Conservation (phyloP, 2,329 filamentous ascomycete species). For the Stemphylium beticola region DNA sequence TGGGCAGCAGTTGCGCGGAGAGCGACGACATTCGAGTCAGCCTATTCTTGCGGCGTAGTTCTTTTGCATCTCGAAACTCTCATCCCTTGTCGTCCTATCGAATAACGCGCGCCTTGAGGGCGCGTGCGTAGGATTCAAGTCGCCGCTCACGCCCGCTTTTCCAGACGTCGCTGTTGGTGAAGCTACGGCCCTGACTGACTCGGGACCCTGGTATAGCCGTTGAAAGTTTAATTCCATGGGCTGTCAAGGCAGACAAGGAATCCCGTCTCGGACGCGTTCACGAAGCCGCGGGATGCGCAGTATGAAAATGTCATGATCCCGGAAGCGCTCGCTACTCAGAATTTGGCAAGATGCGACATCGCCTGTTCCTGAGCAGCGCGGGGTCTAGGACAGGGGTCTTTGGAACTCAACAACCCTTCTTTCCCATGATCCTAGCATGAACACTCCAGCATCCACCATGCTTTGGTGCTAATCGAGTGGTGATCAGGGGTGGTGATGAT, state of each 20-base stretch:
- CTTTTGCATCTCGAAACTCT: conserved; percentile 10
- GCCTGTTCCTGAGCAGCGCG: conserved; percentile 10
- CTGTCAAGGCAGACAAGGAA: conserved; percentile 4
- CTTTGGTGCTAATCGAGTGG: conserved; percentile 6
- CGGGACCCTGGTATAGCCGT: conserved; percentile 24
- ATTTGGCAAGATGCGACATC: conserved; percentile 11
- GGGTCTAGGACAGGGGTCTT: conserved; percentile 8
- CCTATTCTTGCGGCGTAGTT: conserved; percentile 20
- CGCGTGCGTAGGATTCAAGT: conserved; percentile 24
- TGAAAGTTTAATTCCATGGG: conserved; percentile 25
- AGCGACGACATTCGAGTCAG: conserved; percentile 18
- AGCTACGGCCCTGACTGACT: conserved; percentile 17
- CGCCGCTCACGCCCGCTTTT: conserved; percentile 13
- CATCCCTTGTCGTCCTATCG: conserved; percentile 20
- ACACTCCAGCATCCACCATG: conserved; percentile 22
- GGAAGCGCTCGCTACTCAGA: conserved; percentile 9
- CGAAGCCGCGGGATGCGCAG: conserved; percentile 15
- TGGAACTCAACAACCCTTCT: conserved; percentile 1
- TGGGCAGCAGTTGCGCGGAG: conserved; percentile 16
- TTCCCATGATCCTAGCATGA: conserved; percentile 9
- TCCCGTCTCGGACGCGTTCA: conserved; percentile 9
- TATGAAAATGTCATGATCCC: conserved; percentile 12
- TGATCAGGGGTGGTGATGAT: conserved; percentile 10
- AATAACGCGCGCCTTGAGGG: conserved; percentile 28
- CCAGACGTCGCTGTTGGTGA: conserved; percentile 5